Base-by-base conservation (phyloP, 768 basidiomycete species). In the Pleurotus sapidus region DNA sequence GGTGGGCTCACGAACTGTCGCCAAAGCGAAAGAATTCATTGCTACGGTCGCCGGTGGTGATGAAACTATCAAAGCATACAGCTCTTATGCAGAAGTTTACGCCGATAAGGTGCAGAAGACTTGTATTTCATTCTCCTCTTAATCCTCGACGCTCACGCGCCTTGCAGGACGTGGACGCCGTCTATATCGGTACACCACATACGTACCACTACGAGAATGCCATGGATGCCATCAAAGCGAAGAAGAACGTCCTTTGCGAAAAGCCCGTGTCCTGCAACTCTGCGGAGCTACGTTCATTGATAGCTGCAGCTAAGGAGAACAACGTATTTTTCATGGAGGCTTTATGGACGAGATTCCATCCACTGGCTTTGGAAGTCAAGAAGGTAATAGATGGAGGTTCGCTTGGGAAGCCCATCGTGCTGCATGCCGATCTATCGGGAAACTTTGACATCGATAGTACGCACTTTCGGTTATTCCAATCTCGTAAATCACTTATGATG, bases 251-350 rank as follows among this genome's bases (percentile, higher is more conserved):
- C 42, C 83, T 95, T 23, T 91, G 91, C 70, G 93, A 96, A 71
- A 95, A 96, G 59, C 91, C 92, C 0, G 87, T 90, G 51, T 95
- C 93, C 1, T 81, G 77, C 60, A 94, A 93, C 65, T 75, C 80
- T 4, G 81, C 86, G 2, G 92, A 95, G 66, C 76, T 93, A 18
- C 80, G 83, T n/a, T 82, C 86, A 46, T 79, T 96, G 20, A 74
- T 93, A 17, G 73, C 73, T 8, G 79, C 91, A 17, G 92, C 94
- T 2, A 89, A 88, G 68, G 83, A 91, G 67, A 75, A 87, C 63
- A 82, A 85, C 15, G 79, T 93, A 1, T 95, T 95, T 77, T 83
- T 95, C 64, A 95, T 95, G 93, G 94, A 95, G 72, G 92, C 89
- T 0, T 77, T 93, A 71, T 93, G 92, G 91, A 93, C 92, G 37